These are phyloP conservation scores for Candida glucosophila DNA, from an alignment of 1,139 yeast species.

Conservation along the genomic window DNA sequence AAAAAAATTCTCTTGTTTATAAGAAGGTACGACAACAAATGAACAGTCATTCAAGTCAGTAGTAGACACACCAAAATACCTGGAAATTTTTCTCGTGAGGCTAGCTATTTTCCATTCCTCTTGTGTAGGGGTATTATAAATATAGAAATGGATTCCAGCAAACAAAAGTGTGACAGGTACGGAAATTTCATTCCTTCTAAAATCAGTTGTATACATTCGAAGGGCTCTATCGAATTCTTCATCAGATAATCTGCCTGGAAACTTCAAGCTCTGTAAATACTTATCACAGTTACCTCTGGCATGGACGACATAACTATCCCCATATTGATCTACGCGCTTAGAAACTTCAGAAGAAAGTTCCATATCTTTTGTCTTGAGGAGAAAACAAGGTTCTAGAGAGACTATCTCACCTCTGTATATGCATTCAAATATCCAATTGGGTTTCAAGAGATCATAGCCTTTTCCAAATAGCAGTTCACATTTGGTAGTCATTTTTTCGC, in stretches of 20 bases:
- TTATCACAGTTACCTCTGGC: slow-evolving; percentile 6
- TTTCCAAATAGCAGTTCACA: slow-evolving; percentile 32
- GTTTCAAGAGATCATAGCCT: slow-evolving; percentile 54
- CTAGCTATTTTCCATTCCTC: slow-evolving; percentile 4
- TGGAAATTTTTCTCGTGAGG: slow-evolving; percentile 14
- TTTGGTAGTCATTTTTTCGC: slow-evolving; percentile 42
- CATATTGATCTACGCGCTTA: slow-evolving; percentile 37
- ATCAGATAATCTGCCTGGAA: slow-evolving; percentile 4
- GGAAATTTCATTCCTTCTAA: slow-evolving; percentile 6
- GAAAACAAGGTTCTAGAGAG: slow-evolving; percentile 53
- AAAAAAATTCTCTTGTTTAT: slow-evolving; percentile 5
- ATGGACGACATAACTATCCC: slow-evolving; percentile 43
- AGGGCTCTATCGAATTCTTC: slow-evolving; percentile 6
- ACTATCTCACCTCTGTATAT: slow-evolving; percentile 33
- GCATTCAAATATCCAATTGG: slow-evolving; percentile 70
- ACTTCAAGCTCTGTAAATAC: slow-evolving; percentile 2
- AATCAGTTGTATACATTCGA: slow-evolving; percentile 5
- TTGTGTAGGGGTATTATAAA: slow-evolving; percentile 9
- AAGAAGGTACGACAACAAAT: slow-evolving; percentile 15
- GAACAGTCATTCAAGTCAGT: slow-evolving; percentile 12
- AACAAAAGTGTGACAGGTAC: slow-evolving; percentile 16
- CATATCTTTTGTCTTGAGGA: slow-evolving; percentile 21
- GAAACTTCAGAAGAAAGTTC: slow-evolving; percentile 7
- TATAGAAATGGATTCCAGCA: slow-evolving; percentile 13
- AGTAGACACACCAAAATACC: slow-evolving; percentile 24